Conservation (phyloP, 139 green algal species). For the Picochlorum sp. region DNA sequence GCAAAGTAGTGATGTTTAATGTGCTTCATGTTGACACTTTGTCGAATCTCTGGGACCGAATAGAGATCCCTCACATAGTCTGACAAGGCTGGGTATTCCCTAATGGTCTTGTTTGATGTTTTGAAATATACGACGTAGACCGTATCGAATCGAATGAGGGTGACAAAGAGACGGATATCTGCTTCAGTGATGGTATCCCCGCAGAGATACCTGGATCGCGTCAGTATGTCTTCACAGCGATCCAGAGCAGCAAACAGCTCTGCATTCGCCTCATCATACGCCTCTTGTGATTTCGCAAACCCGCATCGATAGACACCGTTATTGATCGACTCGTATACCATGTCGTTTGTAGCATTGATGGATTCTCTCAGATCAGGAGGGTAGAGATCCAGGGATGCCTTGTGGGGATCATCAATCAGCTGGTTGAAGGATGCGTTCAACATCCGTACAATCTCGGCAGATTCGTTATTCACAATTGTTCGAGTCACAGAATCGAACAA, state of each 20-base stretch:
- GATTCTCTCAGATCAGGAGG: conserved; percentile 48
- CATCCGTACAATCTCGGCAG: conserved; percentile 82
- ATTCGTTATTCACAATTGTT: conserved; percentile 97
- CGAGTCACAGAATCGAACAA: conserved; percentile 86
- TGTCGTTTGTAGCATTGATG: conserved; percentile 79
- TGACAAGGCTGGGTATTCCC: conserved; percentile 50
- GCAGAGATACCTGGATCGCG: conserved; percentile 67
- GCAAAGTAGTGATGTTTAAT: conserved; percentile 92
- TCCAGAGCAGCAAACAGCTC: conserved; percentile 80
- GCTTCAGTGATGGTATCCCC: conserved; percentile 83
- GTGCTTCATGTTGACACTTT: conserved; percentile 77
- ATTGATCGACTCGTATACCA: conserved; percentile 86
- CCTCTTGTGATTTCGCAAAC: conserved; percentile 77
- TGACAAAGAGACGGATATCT: conserved; percentile 88
- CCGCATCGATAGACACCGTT: conserved; percentile 95
- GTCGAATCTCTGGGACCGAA: conserved; percentile 51
- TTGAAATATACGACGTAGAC: conserved; percentile 86
- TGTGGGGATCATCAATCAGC: conserved; percentile 47
- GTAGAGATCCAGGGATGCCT: conserved; percentile 62
- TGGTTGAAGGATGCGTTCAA: conserved; percentile 85
- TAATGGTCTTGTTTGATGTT: conserved; percentile 62
- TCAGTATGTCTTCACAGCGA: conserved; percentile 67
- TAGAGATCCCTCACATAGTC: conserved; percentile 73
- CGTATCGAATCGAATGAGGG: conserved; percentile 71
- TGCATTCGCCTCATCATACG: conserved; percentile 11